A percentile compares a stretch with the other conserved stretches of the same genome.
These are phyloP conservation scores for Boletus smithii DNA, from an alignment of 1,284 basidiomycete genomes.

Conservation along the genomic window DNA sequence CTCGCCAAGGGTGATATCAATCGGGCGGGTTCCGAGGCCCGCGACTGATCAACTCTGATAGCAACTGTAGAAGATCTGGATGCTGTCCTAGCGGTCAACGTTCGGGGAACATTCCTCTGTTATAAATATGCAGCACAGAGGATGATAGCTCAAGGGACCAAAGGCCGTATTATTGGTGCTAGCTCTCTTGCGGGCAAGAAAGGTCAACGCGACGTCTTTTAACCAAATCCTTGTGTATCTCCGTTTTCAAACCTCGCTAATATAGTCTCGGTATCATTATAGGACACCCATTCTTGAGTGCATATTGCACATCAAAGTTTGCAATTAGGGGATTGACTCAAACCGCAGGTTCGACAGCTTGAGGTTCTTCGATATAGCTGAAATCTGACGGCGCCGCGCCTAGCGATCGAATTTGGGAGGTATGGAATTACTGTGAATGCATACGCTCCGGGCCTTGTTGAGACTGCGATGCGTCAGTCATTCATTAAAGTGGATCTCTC, in stretches of 20 bases:
- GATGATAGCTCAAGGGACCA: constrained; percentile 38
- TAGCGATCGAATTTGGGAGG: constrained; percentile 40
- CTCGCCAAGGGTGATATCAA: no score
- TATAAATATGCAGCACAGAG: constrained; percentile 39
- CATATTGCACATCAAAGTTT: constrained; percentile 35
- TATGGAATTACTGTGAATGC: constrained; percentile 50
- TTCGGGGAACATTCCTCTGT: constrained; percentile 36
- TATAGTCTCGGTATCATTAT: background rate
- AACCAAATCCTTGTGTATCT: background rate
- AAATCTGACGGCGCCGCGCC: constrained; percentile 3
- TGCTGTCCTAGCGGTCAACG: constrained; percentile 31
- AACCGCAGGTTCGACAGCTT: constrained; percentile 17
- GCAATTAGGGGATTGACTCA: constrained; percentile 36
- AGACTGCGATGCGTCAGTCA: constrained; percentile 35
- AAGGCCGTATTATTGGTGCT: constrained; percentile 40
- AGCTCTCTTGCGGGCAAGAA: constrained; percentile 36
- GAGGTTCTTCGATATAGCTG: background rate
- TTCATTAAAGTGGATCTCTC: background rate
- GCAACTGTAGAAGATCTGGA: constrained; percentile 28
- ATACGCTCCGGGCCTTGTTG: constrained; percentile 46
- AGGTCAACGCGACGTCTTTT: constrained; percentile 19
- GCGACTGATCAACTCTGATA: constrained; percentile 11
- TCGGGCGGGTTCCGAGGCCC: background rate
- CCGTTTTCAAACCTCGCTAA: background rate
- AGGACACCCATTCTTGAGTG: constrained; percentile 22